Evolutionary conservation across 2,329 filamentous ascomycete species (phyloP), one percentile per base, ranked within the genome.

Genomic region (Ampelomyces quisqualis): DNA sequence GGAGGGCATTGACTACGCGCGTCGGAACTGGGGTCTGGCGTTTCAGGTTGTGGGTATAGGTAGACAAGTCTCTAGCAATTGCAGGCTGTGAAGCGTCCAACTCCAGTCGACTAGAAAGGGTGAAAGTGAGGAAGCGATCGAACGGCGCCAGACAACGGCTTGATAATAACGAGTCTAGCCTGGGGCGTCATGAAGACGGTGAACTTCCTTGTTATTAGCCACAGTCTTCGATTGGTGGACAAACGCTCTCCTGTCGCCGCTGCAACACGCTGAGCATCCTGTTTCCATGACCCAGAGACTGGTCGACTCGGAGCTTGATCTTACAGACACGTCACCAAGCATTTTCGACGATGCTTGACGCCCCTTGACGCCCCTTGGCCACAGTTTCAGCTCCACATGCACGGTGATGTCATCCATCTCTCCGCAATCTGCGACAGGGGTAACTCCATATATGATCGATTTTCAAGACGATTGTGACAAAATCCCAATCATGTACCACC

Each of bases 261-360:
- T 14, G 27, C 24, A 17, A 20, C 36, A 39, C 33, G 7, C 22
- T 21, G 21, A 24, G 10, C 11, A 14, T 15, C 7, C 17, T 17
- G 5, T 15, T 20, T 21, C 27, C 21, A 20, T 35, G 13, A 24
- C 23, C 31, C 37, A 34, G 30, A 19, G 14, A 22, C 14, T 15
- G 33, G n/a, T 18, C 27, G 22, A 38, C 14, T 20, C 40, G 37
- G 42, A 22, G 40, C 43, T 50, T 49, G 33, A 29, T 26, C 23
- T 32, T 27, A 22, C 24, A 36, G 38, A 48, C 49, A 60, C 56
- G 56, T 60, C 56, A 60, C 51, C 49, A 58, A 60, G 56, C 55
- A 49, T 58, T 39, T 45, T 41, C 52, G 43, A 43, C 42, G 51
- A 51, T 52, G 56, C 56, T 59, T 59, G 52, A 54, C 21, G 36